Conservation (phyloP, 2,329 filamentous ascomycete genomes). For the Anthostomella pinea region DNA sequence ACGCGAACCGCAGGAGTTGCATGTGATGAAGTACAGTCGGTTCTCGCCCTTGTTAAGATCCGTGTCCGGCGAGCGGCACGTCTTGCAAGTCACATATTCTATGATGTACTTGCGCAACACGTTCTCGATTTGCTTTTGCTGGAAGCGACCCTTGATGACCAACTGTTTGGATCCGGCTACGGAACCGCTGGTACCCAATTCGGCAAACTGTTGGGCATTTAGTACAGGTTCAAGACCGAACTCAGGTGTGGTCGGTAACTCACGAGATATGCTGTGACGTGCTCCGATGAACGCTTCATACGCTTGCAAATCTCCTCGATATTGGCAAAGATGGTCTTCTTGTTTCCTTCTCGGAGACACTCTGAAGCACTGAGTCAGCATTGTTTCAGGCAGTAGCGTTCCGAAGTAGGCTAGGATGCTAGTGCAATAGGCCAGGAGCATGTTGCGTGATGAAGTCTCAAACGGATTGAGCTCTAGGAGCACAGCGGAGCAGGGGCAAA, state of each 20-base stretch:
- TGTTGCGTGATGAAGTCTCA: too few relatives aligned
- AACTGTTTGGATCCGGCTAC: constrained; percentile 89
- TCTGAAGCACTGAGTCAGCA: too few relatives aligned
- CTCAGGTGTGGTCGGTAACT: background rate
- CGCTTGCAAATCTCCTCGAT: constrained; percentile 98
- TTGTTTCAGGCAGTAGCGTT: too few relatives aligned
- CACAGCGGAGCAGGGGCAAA: too few relatives aligned
- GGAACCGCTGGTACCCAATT: constrained; percentile 94
- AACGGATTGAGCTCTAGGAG: too few relatives aligned
- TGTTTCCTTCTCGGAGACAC: constrained; percentile 99
- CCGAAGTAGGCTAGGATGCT: too few relatives aligned
- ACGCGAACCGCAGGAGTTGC: constrained; percentile 81
- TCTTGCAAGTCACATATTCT: constrained; percentile 99
- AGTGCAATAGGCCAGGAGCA: too few relatives aligned
- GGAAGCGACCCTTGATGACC: constrained; percentile 99
- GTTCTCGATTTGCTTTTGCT: constrained; percentile 99
- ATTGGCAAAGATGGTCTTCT: constrained; percentile 99
- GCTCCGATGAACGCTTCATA: constrained; percentile 98
- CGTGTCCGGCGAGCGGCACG: constrained; percentile 90
- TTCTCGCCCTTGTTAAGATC: constrained; percentile 99
- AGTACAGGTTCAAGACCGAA: too few relatives aligned
- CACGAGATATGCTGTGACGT: constrained; percentile 85
- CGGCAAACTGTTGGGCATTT: constrained; percentile 79
- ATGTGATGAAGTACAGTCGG: constrained; percentile 97
- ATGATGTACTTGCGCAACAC: constrained; percentile 68